Evolutionary conservation across 495 filamentous ascomycete genomes (phyloP).

Genomic region (Aspergillus nidulans): DNA sequence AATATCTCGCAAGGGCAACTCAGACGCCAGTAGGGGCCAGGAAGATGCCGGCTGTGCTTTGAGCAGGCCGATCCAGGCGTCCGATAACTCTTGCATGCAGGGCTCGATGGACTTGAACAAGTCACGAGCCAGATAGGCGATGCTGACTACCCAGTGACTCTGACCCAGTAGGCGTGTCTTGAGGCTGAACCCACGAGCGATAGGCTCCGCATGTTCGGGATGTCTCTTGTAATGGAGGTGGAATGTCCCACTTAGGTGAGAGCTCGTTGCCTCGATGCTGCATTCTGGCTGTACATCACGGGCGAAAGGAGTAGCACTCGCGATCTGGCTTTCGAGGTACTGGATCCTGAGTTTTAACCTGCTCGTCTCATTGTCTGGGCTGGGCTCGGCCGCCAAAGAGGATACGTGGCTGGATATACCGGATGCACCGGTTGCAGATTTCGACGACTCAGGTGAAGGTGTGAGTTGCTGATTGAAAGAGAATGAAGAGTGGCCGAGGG

Average conservation of each 20-base stretch:
- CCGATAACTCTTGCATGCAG: constrained; percentile 32
- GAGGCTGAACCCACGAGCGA: constrained; percentile 43
- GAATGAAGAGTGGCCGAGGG: neutral
- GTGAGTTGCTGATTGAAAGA: neutral
- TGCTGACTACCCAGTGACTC: constrained; percentile 51
- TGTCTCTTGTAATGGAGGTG: constrained; percentile 23
- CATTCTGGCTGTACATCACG: neutral
- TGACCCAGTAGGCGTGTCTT: constrained; percentile 53
- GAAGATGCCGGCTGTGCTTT: constrained; percentile 35
- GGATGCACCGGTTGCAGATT: neutral
- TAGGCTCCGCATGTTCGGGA: constrained; percentile 19
- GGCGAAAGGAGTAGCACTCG: neutral
- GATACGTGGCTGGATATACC: neutral
- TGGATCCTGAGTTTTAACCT: neutral
- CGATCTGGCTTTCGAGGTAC: neutral
- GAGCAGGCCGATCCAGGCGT: constrained; percentile 30
- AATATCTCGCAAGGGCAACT: constrained; percentile 43
- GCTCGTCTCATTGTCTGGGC: neutral
- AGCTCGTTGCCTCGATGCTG: neutral
- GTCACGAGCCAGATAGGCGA: constrained; percentile 34
- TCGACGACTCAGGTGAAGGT: neutral
- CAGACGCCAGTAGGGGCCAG: constrained; percentile 33
- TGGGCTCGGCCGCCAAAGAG: neutral
- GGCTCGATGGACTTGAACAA: constrained; percentile 37
- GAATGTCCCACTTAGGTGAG: constrained; percentile 18